Evolutionary conservation across 352 stramenopile genomes (phyloP).

Genomic region (Aphanomyces astaci): DNA sequence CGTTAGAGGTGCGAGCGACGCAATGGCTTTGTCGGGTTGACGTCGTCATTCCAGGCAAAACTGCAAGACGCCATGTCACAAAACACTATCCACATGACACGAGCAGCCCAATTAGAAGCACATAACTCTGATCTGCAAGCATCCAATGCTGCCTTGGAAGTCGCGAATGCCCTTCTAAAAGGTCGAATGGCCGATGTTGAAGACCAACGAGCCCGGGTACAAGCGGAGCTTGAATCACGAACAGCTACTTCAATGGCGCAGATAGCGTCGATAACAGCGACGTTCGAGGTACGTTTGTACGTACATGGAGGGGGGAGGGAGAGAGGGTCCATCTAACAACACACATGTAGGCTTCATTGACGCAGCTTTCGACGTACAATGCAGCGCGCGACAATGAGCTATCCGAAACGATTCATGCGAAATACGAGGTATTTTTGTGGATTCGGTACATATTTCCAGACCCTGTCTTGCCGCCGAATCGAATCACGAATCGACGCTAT

Average conservation of each 20-base stretch:
- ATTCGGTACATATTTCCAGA: neutral
- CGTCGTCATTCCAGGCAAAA: neutral
- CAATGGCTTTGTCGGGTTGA: no score
- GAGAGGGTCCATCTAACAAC: no score
- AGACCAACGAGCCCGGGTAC: no score
- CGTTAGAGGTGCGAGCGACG: neutral
- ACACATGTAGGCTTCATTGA: neutral
- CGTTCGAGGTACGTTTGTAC: neutral
- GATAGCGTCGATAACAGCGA: neutral
- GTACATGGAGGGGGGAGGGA: neutral
- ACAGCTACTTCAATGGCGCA: neutral
- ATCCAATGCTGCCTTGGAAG: neutral
- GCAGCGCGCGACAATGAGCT: neutral
- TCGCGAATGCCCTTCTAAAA: no score
- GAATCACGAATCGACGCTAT: no score
- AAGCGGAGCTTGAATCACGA: neutral
- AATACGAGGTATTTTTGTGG: neutral
- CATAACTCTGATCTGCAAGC: neutral
- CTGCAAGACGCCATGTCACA: neutral
- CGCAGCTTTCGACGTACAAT: neutral
- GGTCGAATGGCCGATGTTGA: no score
- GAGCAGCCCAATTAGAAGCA: neutral
- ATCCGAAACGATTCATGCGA: neutral
- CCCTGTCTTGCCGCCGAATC: no score
- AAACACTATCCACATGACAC: neutral